Conservation (phyloP, 2,329 filamentous ascomycete species). For the Xylaria digitata region DNA sequence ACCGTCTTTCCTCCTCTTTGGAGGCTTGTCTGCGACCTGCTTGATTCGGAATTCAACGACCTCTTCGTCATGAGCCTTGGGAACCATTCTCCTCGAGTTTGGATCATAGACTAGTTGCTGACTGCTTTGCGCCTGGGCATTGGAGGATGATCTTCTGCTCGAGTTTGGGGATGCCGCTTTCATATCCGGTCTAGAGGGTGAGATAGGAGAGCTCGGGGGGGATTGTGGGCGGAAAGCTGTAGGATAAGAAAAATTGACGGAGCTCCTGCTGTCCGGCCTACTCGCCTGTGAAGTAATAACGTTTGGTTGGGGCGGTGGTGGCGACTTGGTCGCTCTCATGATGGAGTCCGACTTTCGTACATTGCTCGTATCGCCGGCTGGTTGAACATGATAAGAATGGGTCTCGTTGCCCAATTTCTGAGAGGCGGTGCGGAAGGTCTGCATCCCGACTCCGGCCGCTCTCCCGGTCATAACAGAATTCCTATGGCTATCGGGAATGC, state of each 20-base stretch:
- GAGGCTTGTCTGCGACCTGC: slow-evolving; percentile 54
- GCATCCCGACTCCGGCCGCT: slow-evolving; percentile 57
- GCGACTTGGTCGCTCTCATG: slow-evolving; percentile 53
- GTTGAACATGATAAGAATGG: slow-evolving; percentile 63
- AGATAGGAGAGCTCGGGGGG: slow-evolving; percentile 51
- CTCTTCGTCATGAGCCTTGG: slow-evolving; percentile 53
- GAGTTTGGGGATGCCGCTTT: slow-evolving; percentile 39
- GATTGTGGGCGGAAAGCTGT: slow-evolving; percentile 57
- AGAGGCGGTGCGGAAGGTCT: slow-evolving; percentile 65
- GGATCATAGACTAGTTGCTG: slow-evolving; percentile 68
- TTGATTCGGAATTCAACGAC: slow-evolving; percentile 55
- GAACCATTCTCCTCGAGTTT: slow-evolving; percentile 73
- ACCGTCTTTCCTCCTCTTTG: slow-evolving; percentile 56
- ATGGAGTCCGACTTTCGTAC: slow-evolving; percentile 59
- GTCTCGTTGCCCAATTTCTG: slow-evolving; percentile 59
- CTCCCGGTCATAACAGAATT: slow-evolving; percentile 54
- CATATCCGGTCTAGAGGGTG: slow-evolving; percentile 38
- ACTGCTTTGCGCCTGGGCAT: slow-evolving; percentile 35
- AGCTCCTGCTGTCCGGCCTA: slow-evolving; percentile 60
- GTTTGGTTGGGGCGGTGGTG: slow-evolving; percentile 46
- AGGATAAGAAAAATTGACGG: slow-evolving; percentile 71
- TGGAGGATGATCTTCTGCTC: slow-evolving; percentile 41
- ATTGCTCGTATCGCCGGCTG: slow-evolving; percentile 57
- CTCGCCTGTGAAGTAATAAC: slow-evolving; percentile 49
- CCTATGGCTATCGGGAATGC: slow-evolving; percentile 64